phyloP scores from a whole-genome alignment of 2,329 filamentous ascomycete species.

The Sodiomyces alkalinus region DNA sequence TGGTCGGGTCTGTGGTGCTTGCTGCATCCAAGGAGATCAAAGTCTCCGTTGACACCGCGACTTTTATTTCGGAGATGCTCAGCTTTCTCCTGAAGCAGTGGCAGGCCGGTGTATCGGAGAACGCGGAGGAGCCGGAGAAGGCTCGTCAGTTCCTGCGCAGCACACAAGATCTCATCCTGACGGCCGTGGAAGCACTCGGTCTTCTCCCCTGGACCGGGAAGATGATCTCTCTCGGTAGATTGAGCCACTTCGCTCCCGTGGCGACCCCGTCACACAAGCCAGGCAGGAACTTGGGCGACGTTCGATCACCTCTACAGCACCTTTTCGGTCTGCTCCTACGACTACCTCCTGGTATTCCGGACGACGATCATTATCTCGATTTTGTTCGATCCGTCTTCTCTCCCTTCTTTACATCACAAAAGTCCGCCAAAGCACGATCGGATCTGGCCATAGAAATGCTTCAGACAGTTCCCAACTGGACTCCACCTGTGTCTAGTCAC shows the following conservation, averaged over 20 bases:
- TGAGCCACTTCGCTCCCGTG: slow-evolving; percentile 45
- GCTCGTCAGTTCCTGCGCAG: slow-evolving; percentile 37
- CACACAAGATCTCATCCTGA: slow-evolving; percentile 32
- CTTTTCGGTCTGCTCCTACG: slow-evolving; percentile 46
- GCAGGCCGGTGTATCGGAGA: slow-evolving; percentile 38
- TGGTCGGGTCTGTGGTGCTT: slow-evolving; percentile 47
- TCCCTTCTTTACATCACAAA: slow-evolving; percentile 39
- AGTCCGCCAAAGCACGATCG: slow-evolving; percentile 24
- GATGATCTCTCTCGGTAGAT: slow-evolving; percentile 31
- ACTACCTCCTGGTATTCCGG: slow-evolving; percentile 28
- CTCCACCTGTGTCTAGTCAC: slow-evolving; percentile 23
- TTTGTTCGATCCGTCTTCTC: slow-evolving; percentile 37
- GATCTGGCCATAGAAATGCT: slow-evolving; percentile 37
- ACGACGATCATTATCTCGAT: slow-evolving; percentile 27
- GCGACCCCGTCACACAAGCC: slow-evolving; percentile 50
- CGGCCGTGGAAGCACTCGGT: slow-evolving; percentile 36
- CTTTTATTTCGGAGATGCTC: slow-evolving; percentile 59
- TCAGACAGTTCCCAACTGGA: slow-evolving; percentile 21
- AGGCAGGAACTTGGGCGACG: slow-evolving; percentile 31
- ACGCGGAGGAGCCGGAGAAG: slow-evolving; percentile 29
- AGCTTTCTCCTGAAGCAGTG: slow-evolving; percentile 57
- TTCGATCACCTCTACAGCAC: slow-evolving; percentile 48
- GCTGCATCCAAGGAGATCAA: slow-evolving; percentile 80
- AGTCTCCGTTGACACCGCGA: slow-evolving; percentile 67
- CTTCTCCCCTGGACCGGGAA: slow-evolving; percentile 49